Percentiles rank a stretch among this genome's conserved stretches.
Conservation (phyloP, 2,329 filamentous ascomycete species). For the Trichothecium sympodiale region DNA sequence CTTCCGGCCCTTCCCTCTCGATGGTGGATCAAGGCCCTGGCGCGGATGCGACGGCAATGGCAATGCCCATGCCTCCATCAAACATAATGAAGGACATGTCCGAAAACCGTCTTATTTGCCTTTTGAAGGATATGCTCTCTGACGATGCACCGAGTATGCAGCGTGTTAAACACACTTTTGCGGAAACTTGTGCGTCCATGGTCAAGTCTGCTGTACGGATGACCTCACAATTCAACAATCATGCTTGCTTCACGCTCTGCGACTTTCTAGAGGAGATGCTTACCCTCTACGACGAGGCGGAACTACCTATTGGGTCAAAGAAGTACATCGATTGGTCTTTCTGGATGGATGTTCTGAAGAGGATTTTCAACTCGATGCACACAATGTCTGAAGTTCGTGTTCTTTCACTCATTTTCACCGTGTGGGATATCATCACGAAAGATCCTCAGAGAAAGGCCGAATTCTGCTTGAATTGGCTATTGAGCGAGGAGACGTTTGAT, state of each 20-base stretch:
- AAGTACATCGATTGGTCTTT: conserved; percentile 66
- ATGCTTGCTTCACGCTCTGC: conserved; percentile 79
- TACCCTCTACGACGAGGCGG: conserved; percentile 43
- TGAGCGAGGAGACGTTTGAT: conserved; percentile 66
- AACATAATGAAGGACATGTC: conserved; percentile 73
- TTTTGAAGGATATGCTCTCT: conserved; percentile 69
- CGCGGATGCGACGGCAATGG: conserved; percentile 55
- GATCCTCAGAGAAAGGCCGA: conserved; percentile 56
- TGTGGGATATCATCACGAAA: conserved; percentile 63
- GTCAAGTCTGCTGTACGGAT: conserved; percentile 64
- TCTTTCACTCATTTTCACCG: conserved; percentile 67
- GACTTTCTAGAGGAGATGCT: conserved; percentile 82
- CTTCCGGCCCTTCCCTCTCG: conserved; percentile 53
- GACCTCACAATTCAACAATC: conserved; percentile 71
- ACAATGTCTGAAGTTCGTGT: conserved; percentile 83
- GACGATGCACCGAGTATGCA: conserved; percentile 26
- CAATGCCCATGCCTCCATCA: conserved; percentile 49
- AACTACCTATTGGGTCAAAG: conserved; percentile 25
- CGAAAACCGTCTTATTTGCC: conserved; percentile 75
- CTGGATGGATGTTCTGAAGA: conserved; percentile 71
- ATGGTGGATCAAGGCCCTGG: conserved; percentile 34
- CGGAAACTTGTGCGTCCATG: conserved; percentile 60
- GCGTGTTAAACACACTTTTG: conserved; percentile 56
- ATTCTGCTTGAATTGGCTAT: conserved; percentile 64
- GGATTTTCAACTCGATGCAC: conserved; percentile 74